These are phyloP conservation scores for Penicillium fuscoglaucum DNA, from an alignment of 2,329 filamentous ascomycete species.

Conservation along the genomic window DNA sequence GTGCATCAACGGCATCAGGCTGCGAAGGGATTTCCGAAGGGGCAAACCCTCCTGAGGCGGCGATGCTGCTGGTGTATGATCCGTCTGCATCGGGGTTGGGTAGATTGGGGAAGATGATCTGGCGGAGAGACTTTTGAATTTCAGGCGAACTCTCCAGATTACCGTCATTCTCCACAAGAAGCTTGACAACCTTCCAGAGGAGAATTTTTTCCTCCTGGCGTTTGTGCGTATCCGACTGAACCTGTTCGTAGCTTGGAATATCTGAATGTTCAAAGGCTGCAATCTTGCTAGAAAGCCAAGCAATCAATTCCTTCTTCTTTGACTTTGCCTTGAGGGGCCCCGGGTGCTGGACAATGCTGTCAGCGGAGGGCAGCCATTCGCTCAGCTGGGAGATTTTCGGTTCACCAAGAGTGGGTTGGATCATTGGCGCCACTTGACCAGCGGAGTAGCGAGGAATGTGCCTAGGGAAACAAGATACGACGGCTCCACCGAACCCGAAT, in stretches of 20 bases:
- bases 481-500: slow-evolving; percentile 82
- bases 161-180: slow-evolving; percentile 86
- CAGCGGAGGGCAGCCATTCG: slow-evolving; percentile 68
- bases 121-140: slow-evolving; percentile 72
- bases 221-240: slow-evolving; percentile 57
- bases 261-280: slow-evolving; percentile 64
- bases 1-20: slow-evolving; percentile 68
- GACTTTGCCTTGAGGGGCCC: slow-evolving; percentile 84
- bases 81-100: slow-evolving; percentile 34
- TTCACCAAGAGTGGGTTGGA: slow-evolving; percentile 79
- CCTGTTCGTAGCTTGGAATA: slow-evolving; percentile 50
- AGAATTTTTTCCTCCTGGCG: slow-evolving; percentile 75
- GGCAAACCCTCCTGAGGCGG: slow-evolving; percentile 41
- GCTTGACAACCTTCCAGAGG: slow-evolving; percentile 80
- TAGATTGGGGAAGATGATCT: slow-evolving; percentile 66
- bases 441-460: slow-evolving; percentile 83
- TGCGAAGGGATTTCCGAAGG: slow-evolving; percentile 43
- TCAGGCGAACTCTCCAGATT: slow-evolving; percentile 69
- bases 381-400: slow-evolving; percentile 76
- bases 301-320: slow-evolving; percentile 89
- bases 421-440: slow-evolving; percentile 69
- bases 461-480: slow-evolving; percentile 84
- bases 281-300: slow-evolving; percentile 79
- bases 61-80: slow-evolving; percentile 24
- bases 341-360: slow-evolving; percentile 77